These are phyloP conservation scores for Ceratobasidium papillatum DNA, from an alignment of 1,284 basidiomycete genomes.

Conservation along the genomic window DNA sequence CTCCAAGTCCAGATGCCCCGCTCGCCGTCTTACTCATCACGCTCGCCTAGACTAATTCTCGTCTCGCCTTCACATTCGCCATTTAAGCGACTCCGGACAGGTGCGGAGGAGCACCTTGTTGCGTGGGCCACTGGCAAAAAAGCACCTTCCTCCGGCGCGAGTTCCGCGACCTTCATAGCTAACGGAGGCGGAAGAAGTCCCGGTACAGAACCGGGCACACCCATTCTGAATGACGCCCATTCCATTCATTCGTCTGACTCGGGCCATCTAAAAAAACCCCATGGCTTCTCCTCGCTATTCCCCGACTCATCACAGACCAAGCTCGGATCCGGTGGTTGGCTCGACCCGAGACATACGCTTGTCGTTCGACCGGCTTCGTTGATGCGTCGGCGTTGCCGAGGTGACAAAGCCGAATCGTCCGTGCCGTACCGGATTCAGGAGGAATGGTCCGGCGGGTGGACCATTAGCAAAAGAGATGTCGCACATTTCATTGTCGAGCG, in stretches of 20 bases:
- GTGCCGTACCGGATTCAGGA: slow-evolving; percentile 34
- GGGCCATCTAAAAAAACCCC: neutral
- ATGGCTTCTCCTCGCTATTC: neutral
- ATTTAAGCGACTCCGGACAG: slow-evolving; percentile 10
- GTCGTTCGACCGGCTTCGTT: slow-evolving; percentile 26
- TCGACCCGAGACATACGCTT: slow-evolving; percentile 25
- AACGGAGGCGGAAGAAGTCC: neutral
- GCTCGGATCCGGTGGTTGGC: slow-evolving; percentile 13
- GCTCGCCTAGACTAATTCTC: slow-evolving; percentile 18
- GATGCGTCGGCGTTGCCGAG: slow-evolving; percentile 30
- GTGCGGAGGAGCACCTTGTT: slow-evolving; percentile 10
- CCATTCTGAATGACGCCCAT: slow-evolving; percentile 23
- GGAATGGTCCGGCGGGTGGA: slow-evolving; percentile 31
- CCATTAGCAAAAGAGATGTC: slow-evolving; percentile 32
- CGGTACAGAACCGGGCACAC: slow-evolving; percentile 23
- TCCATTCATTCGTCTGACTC: slow-evolving; percentile 28
- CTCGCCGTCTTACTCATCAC: slow-evolving; percentile 25
- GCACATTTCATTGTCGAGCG: slow-evolving; percentile 31
- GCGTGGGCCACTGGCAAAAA: slow-evolving; percentile 41
- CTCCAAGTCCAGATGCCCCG: slow-evolving; percentile 10
- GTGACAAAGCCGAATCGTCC: slow-evolving; percentile 14
- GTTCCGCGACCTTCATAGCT: neutral
- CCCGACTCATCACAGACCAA: neutral
- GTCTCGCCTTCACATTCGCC: slow-evolving; percentile 29
- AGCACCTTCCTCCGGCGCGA: neutral